phyloP scores from a whole-genome alignment of 163 green algal genomes.

The Dunaliella salina region DNA sequence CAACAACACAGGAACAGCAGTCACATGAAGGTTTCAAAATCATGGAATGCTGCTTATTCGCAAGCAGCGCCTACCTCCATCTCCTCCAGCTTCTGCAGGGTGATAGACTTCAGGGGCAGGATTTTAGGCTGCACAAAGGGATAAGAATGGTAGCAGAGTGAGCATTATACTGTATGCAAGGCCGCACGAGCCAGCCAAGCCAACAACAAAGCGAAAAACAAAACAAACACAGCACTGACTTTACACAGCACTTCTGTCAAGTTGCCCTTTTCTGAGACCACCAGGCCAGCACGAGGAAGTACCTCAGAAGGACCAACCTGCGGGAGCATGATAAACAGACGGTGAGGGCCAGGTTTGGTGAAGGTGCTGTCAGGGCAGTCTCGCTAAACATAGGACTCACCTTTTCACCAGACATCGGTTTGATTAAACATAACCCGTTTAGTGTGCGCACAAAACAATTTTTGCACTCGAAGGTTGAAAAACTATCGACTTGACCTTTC shows the following conservation, averaged over 20 bases:
- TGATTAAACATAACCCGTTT: no score
- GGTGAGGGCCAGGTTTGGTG: no score
- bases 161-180: not conserved
- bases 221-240: not conserved
- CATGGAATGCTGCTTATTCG: no score
- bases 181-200: not conserved
- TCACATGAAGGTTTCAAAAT: no score
- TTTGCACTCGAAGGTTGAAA: no score
- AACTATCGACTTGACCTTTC: no score
- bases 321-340: no score
- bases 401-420: not conserved
- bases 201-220: not conserved
- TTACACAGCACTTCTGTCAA: slow-evolving; percentile 76
- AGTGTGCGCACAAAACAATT: no score
- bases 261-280: slow-evolving; percentile 71
- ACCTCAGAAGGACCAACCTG: slow-evolving; percentile 39
- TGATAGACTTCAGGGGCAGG: slow-evolving; percentile 76
- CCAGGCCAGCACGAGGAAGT: slow-evolving; percentile 69
- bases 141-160: not conserved
- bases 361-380: no score
- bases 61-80: slow-evolving; percentile 55
- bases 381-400: no score
- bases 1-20: no score
- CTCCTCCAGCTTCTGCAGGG: slow-evolving; percentile 70
- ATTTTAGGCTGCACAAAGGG: slow-evolving; percentile 55